Evolutionary conservation across 1,139 yeast genomes (phyloP), one percentile per base, ranked within the genome.

Genomic region (Yamadazyma epiphylla): DNA sequence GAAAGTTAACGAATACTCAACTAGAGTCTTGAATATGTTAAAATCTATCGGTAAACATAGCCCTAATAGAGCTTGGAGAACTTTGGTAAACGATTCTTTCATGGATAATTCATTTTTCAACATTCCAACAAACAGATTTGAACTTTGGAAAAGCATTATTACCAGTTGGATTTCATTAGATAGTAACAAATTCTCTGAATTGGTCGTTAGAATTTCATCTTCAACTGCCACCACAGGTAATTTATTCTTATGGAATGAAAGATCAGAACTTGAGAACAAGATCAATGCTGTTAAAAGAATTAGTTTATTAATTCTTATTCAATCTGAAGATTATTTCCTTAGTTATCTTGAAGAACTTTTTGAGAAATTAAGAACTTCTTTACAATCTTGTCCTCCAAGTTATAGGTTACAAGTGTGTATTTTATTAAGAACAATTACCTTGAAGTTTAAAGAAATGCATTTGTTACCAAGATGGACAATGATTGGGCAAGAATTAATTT

Each of bases 191-290:
- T 51, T 83, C 29, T 49, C 53, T 4, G 95, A 85, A 16, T 60
- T 77, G 30, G 49, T 80, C 21, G 33, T 60, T 13, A 60, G 72
- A 36, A 48, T 81, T n/a, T 55, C 77, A 1, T 66, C 77, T 6
- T 59, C 65, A 29, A 67, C 70, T 17, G 53, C 56, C 28, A 58
- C 78, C 1, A 60, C 80, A 5, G 66, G 79, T 10, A 75, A 76
- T 8, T 62, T 83, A 16, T 84, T 85, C 53, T 77, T 74, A 25
- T 84, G 94, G 89, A 78, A 79, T 40, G 95, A 86, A 39, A 52
- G 48, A 38, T 76, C 82, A 12, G 91, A 82, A 41, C 60, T 77
- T 19, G 74, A 70, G 17, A 60, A 58, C 32, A 71, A 74, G 30
- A 59, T 70, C 4, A 53, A 60, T 36, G 66, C 74, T 20, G 47